These are phyloP conservation scores for Chaetomium fimeti DNA, from an alignment of 495 filamentous ascomycete species.

Conservation along the genomic window DNA sequence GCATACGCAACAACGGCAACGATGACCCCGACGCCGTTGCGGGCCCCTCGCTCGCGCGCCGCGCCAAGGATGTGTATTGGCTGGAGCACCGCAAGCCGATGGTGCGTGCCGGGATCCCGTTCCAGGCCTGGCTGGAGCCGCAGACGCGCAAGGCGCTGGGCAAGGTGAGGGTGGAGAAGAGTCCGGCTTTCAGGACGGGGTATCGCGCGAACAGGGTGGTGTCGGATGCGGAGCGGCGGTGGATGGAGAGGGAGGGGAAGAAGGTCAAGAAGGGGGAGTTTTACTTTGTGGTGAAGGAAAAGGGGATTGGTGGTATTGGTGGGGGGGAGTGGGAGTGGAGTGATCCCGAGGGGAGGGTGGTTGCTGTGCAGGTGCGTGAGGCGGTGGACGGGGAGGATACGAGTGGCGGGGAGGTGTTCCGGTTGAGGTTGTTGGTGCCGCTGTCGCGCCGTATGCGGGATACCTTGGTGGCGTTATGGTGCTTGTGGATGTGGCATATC, in stretches of 20 bases:
- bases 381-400: neutral
- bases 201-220: conserved; percentile 26
- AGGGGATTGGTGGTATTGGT: too few relatives aligned
- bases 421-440: conserved; percentile 31
- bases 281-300: conserved; percentile 16
- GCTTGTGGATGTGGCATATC: conserved; percentile 37
- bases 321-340: conserved; percentile 34
- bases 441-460: conserved; percentile 32
- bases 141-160: conserved; percentile 27
- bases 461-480: conserved; percentile 38
- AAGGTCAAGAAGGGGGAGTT: conserved; percentile 9
- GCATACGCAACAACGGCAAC: conserved; percentile 24
- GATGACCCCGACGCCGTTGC: conserved; percentile 25
- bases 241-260: neutral
- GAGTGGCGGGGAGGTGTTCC: conserved; percentile 17
- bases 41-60: conserved; percentile 20
- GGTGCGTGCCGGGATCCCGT: conserved; percentile 22
- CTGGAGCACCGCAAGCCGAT: conserved; percentile 25
- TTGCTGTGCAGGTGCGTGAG: conserved; percentile 31
- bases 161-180: conserved; percentile 25
- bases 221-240: conserved; percentile 21
- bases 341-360: conserved; percentile 24
- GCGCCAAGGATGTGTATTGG: conserved; percentile 32
- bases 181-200: conserved; percentile 30
- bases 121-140: conserved; percentile 25